Evolutionary conservation across 805 yeast genomes (phyloP).

Genomic region (Candida sanyiensis): DNA sequence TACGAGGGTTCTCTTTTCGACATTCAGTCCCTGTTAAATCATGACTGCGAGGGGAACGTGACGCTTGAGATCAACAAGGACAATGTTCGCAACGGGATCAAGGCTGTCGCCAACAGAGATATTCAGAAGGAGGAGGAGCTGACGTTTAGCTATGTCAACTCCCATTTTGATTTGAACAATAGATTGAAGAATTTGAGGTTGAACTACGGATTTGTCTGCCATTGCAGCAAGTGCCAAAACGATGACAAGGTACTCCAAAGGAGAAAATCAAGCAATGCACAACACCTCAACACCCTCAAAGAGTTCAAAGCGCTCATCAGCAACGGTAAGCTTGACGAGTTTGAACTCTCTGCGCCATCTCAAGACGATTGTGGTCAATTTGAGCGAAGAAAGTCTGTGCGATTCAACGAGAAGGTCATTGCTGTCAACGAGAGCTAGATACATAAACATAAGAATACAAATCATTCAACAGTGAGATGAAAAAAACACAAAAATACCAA

Average conservation of each 20-base stretch:
- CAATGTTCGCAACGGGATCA: slow-evolving; percentile 44
- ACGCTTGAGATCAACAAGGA: slow-evolving; percentile 39
- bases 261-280: slow-evolving; percentile 37
- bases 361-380: slow-evolving; percentile 21
- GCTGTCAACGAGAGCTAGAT: slow-evolving; percentile 37
- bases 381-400: slow-evolving; percentile 57
- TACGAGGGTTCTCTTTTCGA: slow-evolving; percentile 57
- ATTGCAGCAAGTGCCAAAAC: slow-evolving; percentile 56
- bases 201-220: slow-evolving; percentile 77
- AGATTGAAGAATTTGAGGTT: slow-evolving; percentile 61
- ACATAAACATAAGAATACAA: not conserved
- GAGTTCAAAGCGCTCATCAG: slow-evolving; percentile 45
- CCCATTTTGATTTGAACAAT: slow-evolving; percentile 52
- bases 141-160: slow-evolving; percentile 64
- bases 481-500: not conserved
- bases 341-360: slow-evolving; percentile 44
- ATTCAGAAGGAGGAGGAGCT: slow-evolving; percentile 64
- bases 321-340: slow-evolving; percentile 34
- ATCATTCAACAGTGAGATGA: not conserved
- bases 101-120: slow-evolving; percentile 51
- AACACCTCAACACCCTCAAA: slow-evolving; percentile 12
- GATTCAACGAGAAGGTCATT: slow-evolving; percentile 58
- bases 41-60: slow-evolving; percentile 69
- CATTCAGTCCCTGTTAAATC: slow-evolving; percentile 67
- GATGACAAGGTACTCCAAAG: slow-evolving; percentile 43